These are phyloP conservation scores for Mimosa bimucronata DNA, from an alignment of 306 rosid genomes.

Conservation along the genomic window DNA sequence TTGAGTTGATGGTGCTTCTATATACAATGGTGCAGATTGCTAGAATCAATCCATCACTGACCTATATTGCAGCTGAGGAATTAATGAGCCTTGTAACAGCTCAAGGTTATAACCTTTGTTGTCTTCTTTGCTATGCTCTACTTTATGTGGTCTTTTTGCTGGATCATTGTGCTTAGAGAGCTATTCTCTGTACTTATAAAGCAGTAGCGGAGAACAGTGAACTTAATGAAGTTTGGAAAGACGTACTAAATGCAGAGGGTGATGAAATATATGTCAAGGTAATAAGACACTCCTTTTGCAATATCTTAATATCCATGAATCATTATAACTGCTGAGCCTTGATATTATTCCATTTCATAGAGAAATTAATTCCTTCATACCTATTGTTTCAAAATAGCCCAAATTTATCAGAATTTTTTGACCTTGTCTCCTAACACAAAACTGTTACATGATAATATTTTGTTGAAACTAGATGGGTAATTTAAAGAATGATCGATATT, in stretches of 20 bases:
- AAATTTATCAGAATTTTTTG: not conserved
- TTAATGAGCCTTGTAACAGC: conserved; percentile 98
- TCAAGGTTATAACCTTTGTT: conserved; percentile 66
- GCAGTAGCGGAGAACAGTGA: conserved; percentile 88
- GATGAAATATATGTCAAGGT: conserved; percentile 99
- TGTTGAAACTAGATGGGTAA: not conserved
- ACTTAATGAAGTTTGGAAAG: conserved; percentile 94
- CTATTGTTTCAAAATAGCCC: not conserved
- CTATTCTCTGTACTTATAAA: conserved; percentile 34
- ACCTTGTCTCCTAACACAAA: not conserved
- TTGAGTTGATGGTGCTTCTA: conserved; percentile 20
- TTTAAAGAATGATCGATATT: not conserved
- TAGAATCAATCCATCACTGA: conserved; percentile 82
- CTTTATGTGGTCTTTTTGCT: conserved; percentile 22
- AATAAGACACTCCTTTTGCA: conserved; percentile 36
- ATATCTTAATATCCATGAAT: conserved; percentile 9
- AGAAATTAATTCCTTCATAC: conserved; percentile 26
- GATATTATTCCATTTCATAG: conserved; percentile 8
- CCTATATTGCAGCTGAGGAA: conserved; percentile 89
- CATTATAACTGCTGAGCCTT: not conserved
- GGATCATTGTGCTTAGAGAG: conserved; percentile 1
- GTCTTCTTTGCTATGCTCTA: conserved; percentile 33
- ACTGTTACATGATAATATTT: not conserved
- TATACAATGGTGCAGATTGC: conserved; percentile 58
- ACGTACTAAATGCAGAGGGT: conserved; percentile 85